phyloP scores from a whole-genome alignment of 164 flowering plant species.

The Liquidambar formosana region DNA sequence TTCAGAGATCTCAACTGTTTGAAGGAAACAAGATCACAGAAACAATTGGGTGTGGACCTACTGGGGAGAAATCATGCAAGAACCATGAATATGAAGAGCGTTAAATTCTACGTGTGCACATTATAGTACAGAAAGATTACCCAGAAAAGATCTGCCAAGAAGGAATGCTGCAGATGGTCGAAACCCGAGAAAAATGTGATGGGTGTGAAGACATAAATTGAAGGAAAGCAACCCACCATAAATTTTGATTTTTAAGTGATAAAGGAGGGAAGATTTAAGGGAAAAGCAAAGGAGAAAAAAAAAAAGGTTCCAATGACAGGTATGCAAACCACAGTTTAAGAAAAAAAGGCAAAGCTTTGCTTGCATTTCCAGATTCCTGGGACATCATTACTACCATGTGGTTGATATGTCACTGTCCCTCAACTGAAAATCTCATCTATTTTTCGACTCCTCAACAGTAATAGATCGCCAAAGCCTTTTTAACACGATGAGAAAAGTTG shows the following conservation, averaged over 20 bases:
- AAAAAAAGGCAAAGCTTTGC: slow-evolving; percentile 27
- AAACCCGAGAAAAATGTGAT: neutral
- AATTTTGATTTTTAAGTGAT: slow-evolving; percentile 5
- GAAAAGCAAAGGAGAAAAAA: slow-evolving; percentile 17
- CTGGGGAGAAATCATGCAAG: slow-evolving; percentile 9
- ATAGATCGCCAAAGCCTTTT: neutral
- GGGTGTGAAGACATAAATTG: neutral
- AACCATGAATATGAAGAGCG: slow-evolving; percentile 10
- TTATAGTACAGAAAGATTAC: neutral
- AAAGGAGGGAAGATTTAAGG: slow-evolving; percentile 23
- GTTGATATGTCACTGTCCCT: slow-evolving; percentile 22
- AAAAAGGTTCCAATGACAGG: slow-evolving; percentile 17
- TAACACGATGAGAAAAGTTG: too few relatives aligned
- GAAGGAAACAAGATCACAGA: slow-evolving; percentile 8
- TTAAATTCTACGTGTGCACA: slow-evolving; percentile 9
- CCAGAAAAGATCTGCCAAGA: neutral
- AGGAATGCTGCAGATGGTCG: neutral
- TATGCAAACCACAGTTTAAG: slow-evolving; percentile 9
- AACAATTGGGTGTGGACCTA: neutral
- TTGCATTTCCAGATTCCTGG: slow-evolving; percentile 36
- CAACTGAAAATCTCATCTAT: slow-evolving; percentile 1
- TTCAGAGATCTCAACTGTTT: slow-evolving; percentile 7
- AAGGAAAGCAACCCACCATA: neutral
- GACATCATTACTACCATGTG: slow-evolving; percentile 18
- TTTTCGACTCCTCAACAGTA: neutral